Evolutionary conservation across 108 stramenopile species (phyloP), one percentile per base, ranked within the genome.

Genomic region (Nitzschia sp.): DNA sequence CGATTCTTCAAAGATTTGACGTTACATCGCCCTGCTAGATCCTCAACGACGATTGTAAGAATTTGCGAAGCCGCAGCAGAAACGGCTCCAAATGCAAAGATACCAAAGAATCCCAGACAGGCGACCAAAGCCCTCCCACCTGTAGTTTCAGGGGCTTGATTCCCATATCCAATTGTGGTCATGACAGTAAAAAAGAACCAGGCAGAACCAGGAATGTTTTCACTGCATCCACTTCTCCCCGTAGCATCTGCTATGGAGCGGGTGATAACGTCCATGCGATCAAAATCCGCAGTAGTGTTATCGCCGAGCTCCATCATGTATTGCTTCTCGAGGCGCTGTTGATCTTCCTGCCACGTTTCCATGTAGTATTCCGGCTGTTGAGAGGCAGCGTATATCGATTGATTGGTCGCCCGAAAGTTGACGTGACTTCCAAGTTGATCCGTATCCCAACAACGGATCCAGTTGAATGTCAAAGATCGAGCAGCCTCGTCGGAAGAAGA

Each of bases 181-280:
- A 81, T 79, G 29, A 85, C 48, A 29, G 77, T 80, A 29, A 87
- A 81, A 72, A 77, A 79, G 48, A 87, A 82, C 82, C 77, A 81
- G 19, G 64, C 65, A 19, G 34, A 48, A 0, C 31, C 76, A 3
- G 28, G 53, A 33, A 33, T 45, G 52, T 83, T 78, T 28, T 28
- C n/a, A 32, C 45, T 22, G 63, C 82, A 83, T 0, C 27, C 68
- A 21, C 28, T 19, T 25, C 59, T 27, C 16, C 82, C 82, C 17
- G 78, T 72, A 0, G 82, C 82, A 16, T 82, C 66, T 11, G 53
- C 56, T 0, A 71, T 56, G n/a, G 76, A 53, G 29, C 41, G 57
- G 1, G 15, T 25, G 41, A 29, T 56, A 9, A 58, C 67, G 9
- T 52, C 31, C 1, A 61, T 19, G 31, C 46, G 5, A 52, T 52